Evolutionary conservation across 192 early-diverging fungal species (phyloP), one percentile per base, ranked within the genome.

Genomic region (Coemansia sp.): DNA sequence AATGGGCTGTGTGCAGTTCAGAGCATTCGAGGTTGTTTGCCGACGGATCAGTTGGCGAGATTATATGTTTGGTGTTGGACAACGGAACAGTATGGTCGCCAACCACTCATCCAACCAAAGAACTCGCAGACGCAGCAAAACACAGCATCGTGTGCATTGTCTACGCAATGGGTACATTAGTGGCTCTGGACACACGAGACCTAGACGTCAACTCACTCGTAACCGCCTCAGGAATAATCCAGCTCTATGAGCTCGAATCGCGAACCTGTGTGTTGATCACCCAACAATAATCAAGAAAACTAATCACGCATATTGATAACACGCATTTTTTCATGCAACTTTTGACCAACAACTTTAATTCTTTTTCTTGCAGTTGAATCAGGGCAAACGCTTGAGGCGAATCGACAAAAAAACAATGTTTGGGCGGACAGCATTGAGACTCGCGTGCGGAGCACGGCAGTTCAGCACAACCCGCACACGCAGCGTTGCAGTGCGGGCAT

Each of bases 401-500:
- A 31, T 31, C 7, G 6, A 31, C 31, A 31, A 31, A 7, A 31
- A 7, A 1, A 31, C 5, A 59, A 66, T 66, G 57, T 28, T 59
- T 21, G 11, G 62, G 4, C 64, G 71, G 60, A 17, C 25, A 26
- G 52, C 12, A 3, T 15, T 12, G 52, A 26, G 52, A 28, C 52
- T 54, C 4, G 4, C 25, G 23, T 21, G 25, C 37, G 34, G 67
- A 1, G 61, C 28, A 21, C 77, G 77, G 5, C 8, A 31, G 20
- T 74, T 80, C 50, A 71, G 65, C 77, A 50, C 77, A 37, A 52
- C 44, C 4, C 40, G 64, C 47, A 38, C 21, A 2, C 9, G 14
- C 7, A 28, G 14, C 7, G 22, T 22, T 12, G 40, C 37, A 2
- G 62, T 74, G 37, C 68, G 61, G 42, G 78, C 78, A 2, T 72